Conservation (phyloP, 176 grass and related monocot species). For the Guadua angustifolia region DNA sequence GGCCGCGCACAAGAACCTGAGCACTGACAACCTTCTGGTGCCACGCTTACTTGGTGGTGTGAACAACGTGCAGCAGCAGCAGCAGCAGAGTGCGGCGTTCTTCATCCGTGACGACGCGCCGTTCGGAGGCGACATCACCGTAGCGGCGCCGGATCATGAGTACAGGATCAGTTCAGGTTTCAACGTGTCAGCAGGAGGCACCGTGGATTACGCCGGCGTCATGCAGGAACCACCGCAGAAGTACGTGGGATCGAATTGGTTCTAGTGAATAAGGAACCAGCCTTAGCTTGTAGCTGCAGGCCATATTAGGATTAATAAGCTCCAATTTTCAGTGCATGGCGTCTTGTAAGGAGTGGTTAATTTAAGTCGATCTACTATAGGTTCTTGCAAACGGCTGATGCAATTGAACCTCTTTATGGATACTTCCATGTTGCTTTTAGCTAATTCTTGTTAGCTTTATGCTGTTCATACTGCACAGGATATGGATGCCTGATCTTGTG, state of each 20-base stretch:
- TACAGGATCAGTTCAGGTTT: conserved; percentile 41
- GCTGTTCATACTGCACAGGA: neutral
- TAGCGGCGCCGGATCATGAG: conserved; percentile 14
- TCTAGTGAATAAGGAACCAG: conserved; percentile 41
- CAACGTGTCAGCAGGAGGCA: conserved; percentile 29
- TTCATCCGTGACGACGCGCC: conserved; percentile 24
- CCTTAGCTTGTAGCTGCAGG: conserved; percentile 35
- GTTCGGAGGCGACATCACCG: conserved; percentile 37
- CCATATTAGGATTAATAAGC: conserved; percentile 29
- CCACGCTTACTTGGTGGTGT: conserved; percentile 29
- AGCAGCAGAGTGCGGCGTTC: conserved; percentile 34
- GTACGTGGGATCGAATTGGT: conserved; percentile 31
- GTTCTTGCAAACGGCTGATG: neutral
- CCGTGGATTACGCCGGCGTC: conserved; percentile 26
- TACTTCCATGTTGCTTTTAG: neutral
- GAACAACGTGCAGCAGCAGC: conserved; percentile 32
- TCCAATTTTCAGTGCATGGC: neutral
- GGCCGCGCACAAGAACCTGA: conserved; percentile 22
- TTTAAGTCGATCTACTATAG: neutral
- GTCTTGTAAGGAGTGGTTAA: conserved; percentile 15
- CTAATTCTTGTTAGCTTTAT: neutral
- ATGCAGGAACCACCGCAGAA: conserved; percentile 45
- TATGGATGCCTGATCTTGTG: neutral
- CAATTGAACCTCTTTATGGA: conserved; percentile 9
- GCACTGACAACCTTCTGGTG: neutral